A percentile compares a stretch with the other conserved stretches of the same genome.
Evolutionary conservation across 768 basidiomycete genomes (phyloP).

Genomic region (Cyathus striatus): DNA sequence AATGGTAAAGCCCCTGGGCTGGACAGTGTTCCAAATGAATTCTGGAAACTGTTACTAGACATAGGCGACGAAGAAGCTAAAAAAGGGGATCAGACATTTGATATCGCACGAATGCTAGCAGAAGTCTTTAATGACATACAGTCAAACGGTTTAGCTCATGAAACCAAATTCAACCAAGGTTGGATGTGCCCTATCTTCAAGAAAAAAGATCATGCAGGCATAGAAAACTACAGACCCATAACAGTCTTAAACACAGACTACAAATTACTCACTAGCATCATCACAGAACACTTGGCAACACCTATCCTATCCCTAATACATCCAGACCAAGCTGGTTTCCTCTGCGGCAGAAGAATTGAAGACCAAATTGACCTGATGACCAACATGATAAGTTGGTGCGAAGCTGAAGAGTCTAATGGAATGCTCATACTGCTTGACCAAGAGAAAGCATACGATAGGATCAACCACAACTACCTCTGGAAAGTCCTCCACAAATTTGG

Average conservation of each 20-base stretch:
- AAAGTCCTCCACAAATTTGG: conserved; percentile 12
- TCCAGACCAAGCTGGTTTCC: conserved; percentile 31
- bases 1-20: conserved; percentile 14
- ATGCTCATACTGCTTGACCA: conserved; percentile 26
- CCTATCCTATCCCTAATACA: conserved; percentile 19
- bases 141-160: conserved; percentile 7
- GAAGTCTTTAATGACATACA: conserved; percentile 21
- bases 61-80: conserved; percentile 1
- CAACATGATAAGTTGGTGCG: conserved; percentile 15
- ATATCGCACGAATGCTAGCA: conserved; percentile 7
- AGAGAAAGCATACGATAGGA: conserved; percentile 34
- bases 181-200: conserved; percentile 39
- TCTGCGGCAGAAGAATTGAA: conserved; percentile 20
- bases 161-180: conserved; percentile 18
- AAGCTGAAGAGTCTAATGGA: conserved; percentile 17
- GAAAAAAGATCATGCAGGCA: conserved; percentile 23
- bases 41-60: conserved; percentile 16
- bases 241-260: conserved; percentile 32
- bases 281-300: conserved; percentile 13
- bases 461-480: conserved; percentile 24
- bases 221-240: conserved; percentile 31
- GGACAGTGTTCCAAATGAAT: conserved; percentile 21
- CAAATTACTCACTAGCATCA: conserved; percentile 22
- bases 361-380: conserved; percentile 24
- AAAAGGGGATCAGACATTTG: conserved; percentile 4